Conservation (phyloP, 768 basidiomycete species). For the Termitomyces sp. region DNA sequence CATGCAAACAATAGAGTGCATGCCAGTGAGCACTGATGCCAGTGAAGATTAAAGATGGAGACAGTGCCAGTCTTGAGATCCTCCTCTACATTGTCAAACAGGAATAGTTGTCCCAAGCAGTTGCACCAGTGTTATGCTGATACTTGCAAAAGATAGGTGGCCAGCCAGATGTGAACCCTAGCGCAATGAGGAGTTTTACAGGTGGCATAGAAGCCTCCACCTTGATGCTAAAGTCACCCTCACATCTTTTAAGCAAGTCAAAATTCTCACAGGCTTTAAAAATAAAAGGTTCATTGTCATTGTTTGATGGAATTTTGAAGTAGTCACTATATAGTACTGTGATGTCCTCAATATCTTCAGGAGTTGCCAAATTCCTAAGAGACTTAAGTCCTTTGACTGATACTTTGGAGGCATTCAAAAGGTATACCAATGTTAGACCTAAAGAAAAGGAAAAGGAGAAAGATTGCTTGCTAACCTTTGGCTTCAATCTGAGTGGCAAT, state of each 20-base stretch:
- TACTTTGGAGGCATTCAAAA: background rate
- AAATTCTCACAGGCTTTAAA: too few species aligned
- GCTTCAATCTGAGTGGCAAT: background rate
- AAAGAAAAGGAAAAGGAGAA: too few species aligned
- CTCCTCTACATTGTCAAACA: background rate
- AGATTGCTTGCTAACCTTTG: too few species aligned
- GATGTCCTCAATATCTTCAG: slow-evolving; percentile 4
- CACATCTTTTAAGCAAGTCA: slow-evolving; percentile 6
- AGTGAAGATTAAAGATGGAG: slow-evolving; percentile 11
- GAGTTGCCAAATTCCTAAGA: slow-evolving; percentile 8
- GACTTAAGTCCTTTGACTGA: slow-evolving; percentile 4
- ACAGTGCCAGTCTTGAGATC: background rate
- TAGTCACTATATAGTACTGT: slow-evolving; percentile 4
- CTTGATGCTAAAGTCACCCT: slow-evolving; percentile 7
- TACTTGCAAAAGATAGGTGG: slow-evolving; percentile 15
- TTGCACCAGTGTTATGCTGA: slow-evolving; percentile 15
- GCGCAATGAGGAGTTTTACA: slow-evolving; percentile 4
- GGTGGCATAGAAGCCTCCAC: slow-evolving; percentile 2
- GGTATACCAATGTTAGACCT: too few species aligned
- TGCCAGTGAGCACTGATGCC: slow-evolving; percentile 23
- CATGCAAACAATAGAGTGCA: slow-evolving; percentile 15
- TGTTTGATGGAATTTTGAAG: background rate
- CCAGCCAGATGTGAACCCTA: slow-evolving; percentile 17
- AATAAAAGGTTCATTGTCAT: background rate
- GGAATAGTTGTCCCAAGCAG: slow-evolving; percentile 12